Percentiles rank a stretch among this genome's conserved stretches.
Evolutionary conservation across 2,329 filamentous ascomycete species (phyloP).

Genomic region (Alternaria tenuissima): DNA sequence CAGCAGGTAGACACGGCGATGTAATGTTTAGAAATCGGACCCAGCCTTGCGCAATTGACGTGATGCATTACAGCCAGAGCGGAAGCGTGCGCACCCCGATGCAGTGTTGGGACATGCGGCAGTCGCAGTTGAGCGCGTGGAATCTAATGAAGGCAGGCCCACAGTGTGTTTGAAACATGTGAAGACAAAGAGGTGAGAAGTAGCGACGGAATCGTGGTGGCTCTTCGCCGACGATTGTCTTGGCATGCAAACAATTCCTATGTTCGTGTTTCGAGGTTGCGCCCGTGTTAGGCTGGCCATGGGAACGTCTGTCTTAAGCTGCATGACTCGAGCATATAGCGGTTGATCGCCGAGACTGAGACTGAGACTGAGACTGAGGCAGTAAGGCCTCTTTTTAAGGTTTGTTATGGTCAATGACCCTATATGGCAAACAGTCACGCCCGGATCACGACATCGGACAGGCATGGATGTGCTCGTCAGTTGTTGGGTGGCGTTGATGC

Average conservation of each 20-base stretch:
- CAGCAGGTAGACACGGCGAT: neutral
- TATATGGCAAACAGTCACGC: neutral
- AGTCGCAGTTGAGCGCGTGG: neutral
- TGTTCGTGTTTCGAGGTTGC: neutral
- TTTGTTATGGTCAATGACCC: neutral
- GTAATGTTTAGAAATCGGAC: neutral
- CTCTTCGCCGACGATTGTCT: neutral
- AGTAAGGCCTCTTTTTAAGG: neutral
- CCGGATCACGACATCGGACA: neutral
- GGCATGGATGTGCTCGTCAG: neutral
- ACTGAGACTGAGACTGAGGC: neutral
- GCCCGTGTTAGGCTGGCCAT: neutral
- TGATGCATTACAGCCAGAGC: neutral
- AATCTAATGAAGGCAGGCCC: neutral
- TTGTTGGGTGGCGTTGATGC: neutral
- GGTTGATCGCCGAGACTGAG: neutral
- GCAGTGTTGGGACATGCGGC: neutral
- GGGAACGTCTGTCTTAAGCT: neutral
- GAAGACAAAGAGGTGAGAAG: neutral
- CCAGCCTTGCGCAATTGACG: neutral
- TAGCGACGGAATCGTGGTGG: neutral
- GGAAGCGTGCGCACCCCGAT: neutral
- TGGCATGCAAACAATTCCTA: neutral
- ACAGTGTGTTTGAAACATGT: neutral
- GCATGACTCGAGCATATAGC: conserved; percentile 7